phyloP scores from a whole-genome alignment of 495 filamentous ascomycete genomes.

The Trichoderma erinaceum region DNA sequence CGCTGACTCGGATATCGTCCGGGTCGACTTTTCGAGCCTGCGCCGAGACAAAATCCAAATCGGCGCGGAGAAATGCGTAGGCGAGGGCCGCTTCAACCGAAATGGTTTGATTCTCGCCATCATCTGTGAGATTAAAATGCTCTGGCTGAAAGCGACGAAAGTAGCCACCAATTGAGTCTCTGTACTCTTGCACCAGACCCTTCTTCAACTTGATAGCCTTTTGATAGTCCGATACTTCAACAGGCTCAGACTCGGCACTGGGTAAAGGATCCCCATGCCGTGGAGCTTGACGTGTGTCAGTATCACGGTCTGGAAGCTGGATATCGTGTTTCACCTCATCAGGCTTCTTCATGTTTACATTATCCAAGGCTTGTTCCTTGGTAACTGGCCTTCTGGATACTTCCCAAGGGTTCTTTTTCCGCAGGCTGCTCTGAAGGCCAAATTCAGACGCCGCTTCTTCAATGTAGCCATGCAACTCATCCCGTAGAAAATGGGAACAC shows the following conservation, averaged over 20 bases:
- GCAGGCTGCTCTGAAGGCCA: conserved; percentile 64
- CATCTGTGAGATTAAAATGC: conserved; percentile 38
- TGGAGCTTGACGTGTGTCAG: conserved; percentile 20
- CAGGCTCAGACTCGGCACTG: conserved; percentile 28
- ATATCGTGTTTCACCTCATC: conserved; percentile 30
- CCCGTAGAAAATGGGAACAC: conserved; percentile 79
- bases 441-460: conserved; percentile 72
- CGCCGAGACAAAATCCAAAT: conserved; percentile 85
- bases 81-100: conserved; percentile 62
- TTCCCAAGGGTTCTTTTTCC: conserved; percentile 20
- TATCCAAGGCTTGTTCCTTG: conserved; percentile 26
- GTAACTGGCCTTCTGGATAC: background rate
- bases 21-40: conserved; percentile 71
- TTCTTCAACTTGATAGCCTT: conserved; percentile 57
- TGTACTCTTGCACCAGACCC: conserved; percentile 69
- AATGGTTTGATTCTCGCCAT: conserved; percentile 17
- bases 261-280: conserved; percentile 26
- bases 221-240: conserved; percentile 27
- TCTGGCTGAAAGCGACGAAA: conserved; percentile 82
- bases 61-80: conserved; percentile 87
- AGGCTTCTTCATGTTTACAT: conserved; percentile 34
- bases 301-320: conserved; percentile 25
- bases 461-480: conserved; percentile 80
- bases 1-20: conserved; percentile 57
- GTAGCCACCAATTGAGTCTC: conserved; percentile 82